Conservation (phyloP, 352 stramenopile species). For the Halophytophthora polymorphica region DNA sequence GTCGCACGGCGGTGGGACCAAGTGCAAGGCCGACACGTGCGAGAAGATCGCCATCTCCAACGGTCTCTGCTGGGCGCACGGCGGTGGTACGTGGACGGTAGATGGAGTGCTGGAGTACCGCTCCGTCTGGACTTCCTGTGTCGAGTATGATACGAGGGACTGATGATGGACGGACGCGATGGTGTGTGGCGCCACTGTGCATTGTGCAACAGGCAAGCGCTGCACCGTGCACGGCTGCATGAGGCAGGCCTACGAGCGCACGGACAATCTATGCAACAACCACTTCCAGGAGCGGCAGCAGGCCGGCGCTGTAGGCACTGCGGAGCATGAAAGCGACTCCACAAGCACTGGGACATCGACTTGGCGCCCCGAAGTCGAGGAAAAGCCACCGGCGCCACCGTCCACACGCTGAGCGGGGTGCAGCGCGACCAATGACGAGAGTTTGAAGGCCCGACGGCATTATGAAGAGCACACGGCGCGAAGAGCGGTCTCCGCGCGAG, state of each 20-base stretch:
- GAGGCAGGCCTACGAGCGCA: conserved; percentile 69
- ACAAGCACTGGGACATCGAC: conserved; percentile 1
- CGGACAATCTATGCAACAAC: conserved; percentile 69
- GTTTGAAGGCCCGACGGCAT: not conserved
- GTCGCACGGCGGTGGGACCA: conserved; percentile 82
- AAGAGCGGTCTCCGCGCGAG: too few relatives aligned
- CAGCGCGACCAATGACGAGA: not conserved
- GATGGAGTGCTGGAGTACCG: too few relatives aligned
- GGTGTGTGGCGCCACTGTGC: too few relatives aligned
- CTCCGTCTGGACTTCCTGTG: too few relatives aligned
- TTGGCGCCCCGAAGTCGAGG: conserved; percentile 16
- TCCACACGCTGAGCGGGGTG: conserved; percentile 10
- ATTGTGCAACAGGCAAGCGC: conserved; percentile 43
- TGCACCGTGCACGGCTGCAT: conserved; percentile 54
- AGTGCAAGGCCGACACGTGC: conserved; percentile 66
- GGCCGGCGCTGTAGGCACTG: not conserved
- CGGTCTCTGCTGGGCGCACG: conserved; percentile 72
- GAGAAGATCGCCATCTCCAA: conserved; percentile 82
- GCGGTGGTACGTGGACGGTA: conserved; percentile 43
- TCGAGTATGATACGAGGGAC: too few relatives aligned
- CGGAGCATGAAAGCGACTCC: conserved; percentile 3
- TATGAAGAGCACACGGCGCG: conserved; percentile 5
- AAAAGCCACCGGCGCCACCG: conserved; percentile 17
- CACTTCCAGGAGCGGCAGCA: conserved; percentile 44
- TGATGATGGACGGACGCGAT: too few relatives aligned